Evolutionary conservation across 139 green algal species (phyloP), one percentile per base, ranked within the genome.

Genomic region (Micromonas pusilla): DNA sequence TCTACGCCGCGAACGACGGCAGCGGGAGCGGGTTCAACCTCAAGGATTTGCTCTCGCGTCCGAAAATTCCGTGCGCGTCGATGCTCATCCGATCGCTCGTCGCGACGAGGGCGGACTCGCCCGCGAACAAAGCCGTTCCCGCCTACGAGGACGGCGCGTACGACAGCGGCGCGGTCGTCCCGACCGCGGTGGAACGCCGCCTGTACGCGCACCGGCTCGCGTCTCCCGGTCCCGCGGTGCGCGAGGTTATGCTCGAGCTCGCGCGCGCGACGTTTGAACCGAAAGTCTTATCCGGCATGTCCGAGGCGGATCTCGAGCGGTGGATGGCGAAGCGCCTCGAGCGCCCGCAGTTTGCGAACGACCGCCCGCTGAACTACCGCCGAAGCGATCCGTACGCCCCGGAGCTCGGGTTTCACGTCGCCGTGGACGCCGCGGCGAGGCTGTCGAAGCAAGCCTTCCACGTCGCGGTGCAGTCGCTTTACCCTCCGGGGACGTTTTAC

Each of bases 321-420:
- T 87, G 82, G 84, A 87, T 90, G 34, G 75, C 81, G 45, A 66
- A 79, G 23, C 32, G 57, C 26, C 71, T 89, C 34, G 31, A 28
- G 52, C 2, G 77, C 33, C 64, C 34, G 52, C 33, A 70, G 9
- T 16, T 38, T 54, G 9, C 33, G 34, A 67, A 21, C 66, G 31
- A 45, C 34, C 64, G 1, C 63, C 79, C 79, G 53, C 76, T 88
- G 37, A 81, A 86, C 78, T 84, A 83, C 82, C 87, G 87, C 81
- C 64, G 70, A 1, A 68, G 72, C 6, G 81, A 70, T 23, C 73
- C 83, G 65, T 90, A 87, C 77, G 81, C 79, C 60, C 68, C 74
- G 5, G 82, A 87, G 31, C 68, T 91, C 63, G 87, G 87, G 13
- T 89, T 91, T 72, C 86, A 81, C 38, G 85, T 87, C 60, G 83